A percentile compares a stretch with the other conserved stretches of the same genome.
Conservation (phyloP, 116 monocot genomes). For the Zostera marina region DNA sequence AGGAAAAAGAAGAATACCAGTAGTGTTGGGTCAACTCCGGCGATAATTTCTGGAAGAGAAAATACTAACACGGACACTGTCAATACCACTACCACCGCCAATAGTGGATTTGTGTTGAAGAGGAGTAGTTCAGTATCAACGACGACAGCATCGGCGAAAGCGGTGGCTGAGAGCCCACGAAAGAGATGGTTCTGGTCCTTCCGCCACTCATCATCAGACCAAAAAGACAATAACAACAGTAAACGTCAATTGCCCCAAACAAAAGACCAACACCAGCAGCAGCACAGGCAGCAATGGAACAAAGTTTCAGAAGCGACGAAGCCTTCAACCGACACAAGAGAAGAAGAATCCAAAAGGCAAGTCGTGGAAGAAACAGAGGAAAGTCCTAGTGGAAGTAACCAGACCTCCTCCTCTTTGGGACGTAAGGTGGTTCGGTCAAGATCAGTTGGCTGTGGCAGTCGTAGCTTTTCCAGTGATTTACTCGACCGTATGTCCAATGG, state of each 20-base stretch:
- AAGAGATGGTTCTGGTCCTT: constrained; percentile 92
- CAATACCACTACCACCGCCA: background rate
- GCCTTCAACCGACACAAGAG: constrained; percentile 3
- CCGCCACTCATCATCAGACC: constrained; percentile 25
- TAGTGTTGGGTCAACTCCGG: constrained; percentile 5
- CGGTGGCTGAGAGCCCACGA: constrained; percentile 30
- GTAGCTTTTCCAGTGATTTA: constrained; percentile 85
- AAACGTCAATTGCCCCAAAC: background rate
- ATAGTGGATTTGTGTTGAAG: constrained; percentile 16
- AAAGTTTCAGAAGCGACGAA: constrained; percentile 1
- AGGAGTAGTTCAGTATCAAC: constrained; percentile 63
- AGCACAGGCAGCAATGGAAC: background rate
- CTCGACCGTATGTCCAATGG: constrained; percentile 74
- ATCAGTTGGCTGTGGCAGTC: constrained; percentile 79
- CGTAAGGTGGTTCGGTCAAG: constrained; percentile 72
- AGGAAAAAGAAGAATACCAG: constrained; percentile 1
- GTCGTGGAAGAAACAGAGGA: constrained; percentile 15
- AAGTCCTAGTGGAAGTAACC: constrained; percentile 27
- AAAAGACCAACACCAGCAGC: constrained; percentile 5
- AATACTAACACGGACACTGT: no score
- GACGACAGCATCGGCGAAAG: constrained; percentile 5
- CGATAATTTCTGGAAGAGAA: background rate
- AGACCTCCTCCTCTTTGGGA: constrained; percentile 37
- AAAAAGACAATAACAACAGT: background rate
- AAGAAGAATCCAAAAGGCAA: background rate